Evolutionary conservation across 2,329 filamentous ascomycete genomes (phyloP), one percentile per base, ranked within the genome.

Genomic region (Epichloe uncinata): DNA sequence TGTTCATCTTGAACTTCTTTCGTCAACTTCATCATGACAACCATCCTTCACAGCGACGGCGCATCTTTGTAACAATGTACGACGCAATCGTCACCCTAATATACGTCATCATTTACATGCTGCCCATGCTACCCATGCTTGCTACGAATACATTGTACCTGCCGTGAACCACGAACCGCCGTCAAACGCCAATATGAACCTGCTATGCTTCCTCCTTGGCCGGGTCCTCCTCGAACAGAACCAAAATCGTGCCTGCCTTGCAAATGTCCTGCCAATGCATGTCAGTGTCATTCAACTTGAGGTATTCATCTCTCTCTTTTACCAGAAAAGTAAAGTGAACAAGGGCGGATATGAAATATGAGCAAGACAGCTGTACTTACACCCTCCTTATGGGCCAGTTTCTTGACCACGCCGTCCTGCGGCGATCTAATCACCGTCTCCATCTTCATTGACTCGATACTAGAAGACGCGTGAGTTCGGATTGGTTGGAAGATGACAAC

Each of bases 371-470:
- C 20, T 37, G 13, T 22, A 65, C 81, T 73, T 73, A 86, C 83
- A 52, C 86, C 86, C 69, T 83, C 78, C 60, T 82, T 80, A 61
- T 89, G 85, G 38, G 84, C 83, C 50, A 90, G 68, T 62, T 79
- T 84, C 63, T 85, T 82, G 53, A 90, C 77, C 1, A 81, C 71
- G 6, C 85, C 85, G 52, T 79, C 76, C 55, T 87, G 83, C 7
- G 85, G 85, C 48, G 84, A 87, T 53, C 85, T 76, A 57, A 90
- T 89, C 1, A 89, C 82, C 2, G 85, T 90, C 64, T 90, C 85
- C 85, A 90, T 90, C 73, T 90, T 90, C 85, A 90, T 90, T 52
- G 85, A 89, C 67, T 90, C 85, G 60, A 90, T 89, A 1, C 79
- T 82, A 50, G 15, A 42, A 13, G 12, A 8, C 45, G 18, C 8